Conservation (phyloP, 2,329 filamentous ascomycete species). For the Clarireedia homoeocarpa region DNA sequence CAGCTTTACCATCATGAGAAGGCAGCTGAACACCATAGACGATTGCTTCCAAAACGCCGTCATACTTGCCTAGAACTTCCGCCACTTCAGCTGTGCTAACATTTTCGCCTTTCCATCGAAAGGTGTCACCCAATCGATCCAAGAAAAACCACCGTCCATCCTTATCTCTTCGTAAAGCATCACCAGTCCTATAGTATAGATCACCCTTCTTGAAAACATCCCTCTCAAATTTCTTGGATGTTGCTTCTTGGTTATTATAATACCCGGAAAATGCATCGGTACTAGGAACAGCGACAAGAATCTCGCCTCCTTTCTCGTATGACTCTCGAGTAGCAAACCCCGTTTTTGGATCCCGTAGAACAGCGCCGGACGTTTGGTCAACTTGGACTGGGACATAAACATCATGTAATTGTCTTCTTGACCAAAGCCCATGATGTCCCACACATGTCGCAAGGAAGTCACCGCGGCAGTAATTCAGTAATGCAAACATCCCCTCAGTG, state of each 20-base stretch:
- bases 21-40: constrained; percentile 63
- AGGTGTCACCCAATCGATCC: constrained; percentile 66
- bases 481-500: constrained; percentile 60
- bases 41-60: constrained; percentile 56
- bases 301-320: constrained; percentile 67
- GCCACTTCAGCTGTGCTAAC: constrained; percentile 61
- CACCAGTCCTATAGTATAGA: constrained; percentile 60
- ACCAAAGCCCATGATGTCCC: constrained; percentile 61
- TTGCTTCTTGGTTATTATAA: constrained; percentile 58
- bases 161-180: constrained; percentile 51
- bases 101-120: constrained; percentile 67
- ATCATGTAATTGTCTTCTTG: constrained; percentile 44
- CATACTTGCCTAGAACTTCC: constrained; percentile 51
- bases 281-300: constrained; percentile 54
- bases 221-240: constrained; percentile 55
- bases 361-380: constrained; percentile 59
- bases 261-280: constrained; percentile 59
- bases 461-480: constrained; percentile 53
- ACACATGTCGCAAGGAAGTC: constrained; percentile 57
- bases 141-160: constrained; percentile 65
- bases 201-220: constrained; percentile 62
- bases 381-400: constrained; percentile 58
- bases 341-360: constrained; percentile 57
- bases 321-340: constrained; percentile 57
- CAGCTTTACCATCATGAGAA: constrained; percentile 59